phyloP scores from a whole-genome alignment of 768 basidiomycete genomes.

The Steccherinum ochraceum region DNA sequence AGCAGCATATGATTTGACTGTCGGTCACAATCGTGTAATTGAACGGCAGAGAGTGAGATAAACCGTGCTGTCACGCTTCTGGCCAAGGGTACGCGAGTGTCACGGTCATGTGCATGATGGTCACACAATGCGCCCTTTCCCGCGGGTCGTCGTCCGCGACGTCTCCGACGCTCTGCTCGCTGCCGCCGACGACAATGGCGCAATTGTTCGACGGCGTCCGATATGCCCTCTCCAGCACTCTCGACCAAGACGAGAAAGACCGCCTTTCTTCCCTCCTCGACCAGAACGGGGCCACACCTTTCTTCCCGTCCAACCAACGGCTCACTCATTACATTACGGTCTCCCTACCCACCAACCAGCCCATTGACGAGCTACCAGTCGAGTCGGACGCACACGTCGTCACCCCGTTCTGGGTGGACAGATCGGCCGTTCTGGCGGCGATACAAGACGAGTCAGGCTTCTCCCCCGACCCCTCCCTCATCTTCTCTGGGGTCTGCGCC shows the following conservation, averaged over 20 bases:
- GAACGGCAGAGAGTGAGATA: too few species aligned
- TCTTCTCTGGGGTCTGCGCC: constrained; percentile 81
- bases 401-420: constrained; percentile 65
- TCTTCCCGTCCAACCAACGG: constrained; percentile 26
- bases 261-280: constrained; percentile 45
- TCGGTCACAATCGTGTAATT: too few species aligned
- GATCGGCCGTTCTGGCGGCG: constrained; percentile 51
- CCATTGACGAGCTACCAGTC: constrained; percentile 33
- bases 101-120: not conserved
- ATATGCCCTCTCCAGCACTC: constrained; percentile 46
- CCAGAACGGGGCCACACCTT: constrained; percentile 42
- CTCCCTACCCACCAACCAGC: constrained; percentile 49
- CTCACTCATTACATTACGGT: constrained; percentile 54
- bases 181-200: not conserved
- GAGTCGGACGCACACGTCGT: constrained; percentile 26
- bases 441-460: constrained; percentile 56
- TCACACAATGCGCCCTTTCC: not conserved
- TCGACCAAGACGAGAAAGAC: constrained; percentile 32
- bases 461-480: constrained; percentile 69
- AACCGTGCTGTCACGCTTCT: too few species aligned
- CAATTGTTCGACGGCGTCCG: constrained; percentile 33
- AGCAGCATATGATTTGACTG: too few species aligned
- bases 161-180: not conserved
- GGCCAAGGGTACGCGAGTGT: not conserved
- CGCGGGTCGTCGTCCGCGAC: not conserved